These are phyloP conservation scores for Dinochytrium kinnereticum DNA, from an alignment of 371 early-diverging fungal genomes.

Conservation along the genomic window DNA sequence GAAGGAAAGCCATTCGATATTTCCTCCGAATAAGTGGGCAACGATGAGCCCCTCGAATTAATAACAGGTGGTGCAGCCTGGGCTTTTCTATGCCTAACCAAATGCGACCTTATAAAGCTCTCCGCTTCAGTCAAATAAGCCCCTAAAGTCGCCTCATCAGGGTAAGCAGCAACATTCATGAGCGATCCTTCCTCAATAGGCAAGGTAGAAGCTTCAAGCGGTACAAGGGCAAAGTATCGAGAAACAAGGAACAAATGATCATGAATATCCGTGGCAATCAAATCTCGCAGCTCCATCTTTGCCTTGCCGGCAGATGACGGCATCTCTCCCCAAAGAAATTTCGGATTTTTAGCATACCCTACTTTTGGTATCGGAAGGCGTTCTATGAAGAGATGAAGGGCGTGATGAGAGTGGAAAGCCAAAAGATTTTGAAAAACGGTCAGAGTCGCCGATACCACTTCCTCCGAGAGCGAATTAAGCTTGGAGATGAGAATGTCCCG, in stretches of 20 bases:
- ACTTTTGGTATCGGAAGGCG: conserved; percentile 28
- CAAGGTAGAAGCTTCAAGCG: conserved; percentile 44
- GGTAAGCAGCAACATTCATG: neutral
- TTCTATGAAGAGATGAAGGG: conserved; percentile 72
- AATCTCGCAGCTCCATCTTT: neutral
- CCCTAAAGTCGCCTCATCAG: conserved; percentile 14
- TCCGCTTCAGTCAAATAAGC: conserved; percentile 26
- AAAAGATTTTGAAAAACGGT: conserved; percentile 80
- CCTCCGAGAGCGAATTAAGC: conserved; percentile 54
- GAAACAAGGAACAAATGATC: conserved; percentile 73
- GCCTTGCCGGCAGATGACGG: neutral
- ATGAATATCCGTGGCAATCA: conserved; percentile 45
- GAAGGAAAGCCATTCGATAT: neutral
- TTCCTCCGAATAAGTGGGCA: neutral
- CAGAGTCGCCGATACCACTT: conserved; percentile 78
- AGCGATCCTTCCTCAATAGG: neutral
- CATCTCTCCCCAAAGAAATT: neutral
- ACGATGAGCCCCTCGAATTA: conserved; percentile 14
- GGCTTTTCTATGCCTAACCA: conserved; percentile 1
- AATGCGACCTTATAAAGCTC: conserved; percentile 12
- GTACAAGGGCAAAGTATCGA: conserved; percentile 73
- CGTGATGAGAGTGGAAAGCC: conserved; percentile 71
- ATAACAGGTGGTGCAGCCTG: conserved; percentile 23
- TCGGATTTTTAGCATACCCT: conserved; percentile 36
- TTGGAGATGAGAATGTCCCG: conserved; percentile 57